Evolutionary conservation across 2,329 filamentous ascomycete species (phyloP).

Genomic region (Xenoacremonium recifei): DNA sequence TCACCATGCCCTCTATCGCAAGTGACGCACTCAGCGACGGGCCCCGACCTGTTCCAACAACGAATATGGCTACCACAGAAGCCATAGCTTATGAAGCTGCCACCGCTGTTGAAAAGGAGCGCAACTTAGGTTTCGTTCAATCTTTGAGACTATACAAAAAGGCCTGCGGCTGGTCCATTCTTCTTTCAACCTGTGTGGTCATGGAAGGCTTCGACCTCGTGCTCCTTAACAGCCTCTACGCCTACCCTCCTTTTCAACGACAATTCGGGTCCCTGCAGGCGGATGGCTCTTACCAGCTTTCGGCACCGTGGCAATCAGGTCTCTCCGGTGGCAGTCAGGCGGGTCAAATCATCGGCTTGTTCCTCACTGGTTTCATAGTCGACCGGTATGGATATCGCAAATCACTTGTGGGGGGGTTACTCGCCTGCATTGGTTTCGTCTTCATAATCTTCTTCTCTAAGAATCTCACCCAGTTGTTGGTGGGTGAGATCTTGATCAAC

Average conservation of each 20-base stretch:
- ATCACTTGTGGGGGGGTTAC: slow-evolving; percentile 39
- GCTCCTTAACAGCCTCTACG: slow-evolving; percentile 25
- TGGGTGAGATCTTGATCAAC: slow-evolving; percentile 56
- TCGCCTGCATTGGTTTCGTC: slow-evolving; percentile 37
- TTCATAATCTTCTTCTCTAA: slow-evolving; percentile 37
- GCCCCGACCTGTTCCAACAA: too few relatives aligned
- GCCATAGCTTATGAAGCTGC: too few relatives aligned
- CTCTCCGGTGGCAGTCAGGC: slow-evolving; percentile 38
- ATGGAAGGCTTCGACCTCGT: slow-evolving; percentile 32
- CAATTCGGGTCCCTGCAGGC: slow-evolving; percentile 17
- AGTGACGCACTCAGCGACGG: too few relatives aligned
- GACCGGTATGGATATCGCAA: slow-evolving; percentile 40
- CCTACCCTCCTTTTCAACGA: slow-evolving; percentile 24
- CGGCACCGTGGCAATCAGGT: slow-evolving; percentile 45
- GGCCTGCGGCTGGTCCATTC: slow-evolving; percentile 27
- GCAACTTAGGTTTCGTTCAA: too few relatives aligned
- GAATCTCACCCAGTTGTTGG: slow-evolving; percentile 40
- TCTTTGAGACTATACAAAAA: slow-evolving; percentile 20
- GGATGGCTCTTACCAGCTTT: slow-evolving; percentile 35
- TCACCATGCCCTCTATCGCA: too few relatives aligned
- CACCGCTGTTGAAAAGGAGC: too few relatives aligned
- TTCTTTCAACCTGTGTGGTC: slow-evolving; percentile 29
- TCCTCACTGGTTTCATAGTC: slow-evolving; percentile 42
- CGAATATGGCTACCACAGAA: too few relatives aligned
- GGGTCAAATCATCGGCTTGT: slow-evolving; percentile 44